Evolutionary conservation across 345 rosid genomes (phyloP).

Genomic region (Nephelium lappaceum): DNA sequence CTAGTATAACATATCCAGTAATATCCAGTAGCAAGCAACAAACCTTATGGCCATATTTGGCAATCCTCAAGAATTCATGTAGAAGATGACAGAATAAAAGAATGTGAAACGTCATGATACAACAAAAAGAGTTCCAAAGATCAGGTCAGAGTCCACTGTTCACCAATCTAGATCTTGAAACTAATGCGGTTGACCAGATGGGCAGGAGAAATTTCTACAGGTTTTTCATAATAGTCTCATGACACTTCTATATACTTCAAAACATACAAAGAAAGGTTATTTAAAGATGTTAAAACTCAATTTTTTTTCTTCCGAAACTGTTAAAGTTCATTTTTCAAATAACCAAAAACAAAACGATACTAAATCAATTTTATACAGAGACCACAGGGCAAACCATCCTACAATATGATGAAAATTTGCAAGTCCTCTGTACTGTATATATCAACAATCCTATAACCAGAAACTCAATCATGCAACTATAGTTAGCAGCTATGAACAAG

Average conservation of each 20-base stretch:
- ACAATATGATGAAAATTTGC: slow-evolving; percentile 84
- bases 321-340: too few relatives aligned
- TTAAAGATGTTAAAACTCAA: not conserved
- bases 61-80: not conserved
- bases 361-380: slow-evolving; percentile 81
- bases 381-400: slow-evolving; percentile 72
- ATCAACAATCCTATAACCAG: slow-evolving; percentile 51
- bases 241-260: not conserved
- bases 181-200: not conserved
- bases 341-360: not conserved
- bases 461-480: not conserved
- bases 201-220: not conserved
- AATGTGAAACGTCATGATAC: not conserved
- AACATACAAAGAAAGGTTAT: not conserved
- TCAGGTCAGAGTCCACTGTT: not conserved
- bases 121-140: not conserved
- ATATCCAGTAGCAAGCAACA: not conserved
- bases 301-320: too few relatives aligned
- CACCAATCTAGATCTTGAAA: not conserved
- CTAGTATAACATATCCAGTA: not conserved
- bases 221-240: not conserved
- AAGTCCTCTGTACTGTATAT: slow-evolving; percentile 70
- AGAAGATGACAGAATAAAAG: not conserved
- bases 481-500: not conserved
- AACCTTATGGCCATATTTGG: not conserved